Evolutionary conservation across 1,284 basidiomycete species (phyloP).

Genomic region (Boletus sp.): DNA sequence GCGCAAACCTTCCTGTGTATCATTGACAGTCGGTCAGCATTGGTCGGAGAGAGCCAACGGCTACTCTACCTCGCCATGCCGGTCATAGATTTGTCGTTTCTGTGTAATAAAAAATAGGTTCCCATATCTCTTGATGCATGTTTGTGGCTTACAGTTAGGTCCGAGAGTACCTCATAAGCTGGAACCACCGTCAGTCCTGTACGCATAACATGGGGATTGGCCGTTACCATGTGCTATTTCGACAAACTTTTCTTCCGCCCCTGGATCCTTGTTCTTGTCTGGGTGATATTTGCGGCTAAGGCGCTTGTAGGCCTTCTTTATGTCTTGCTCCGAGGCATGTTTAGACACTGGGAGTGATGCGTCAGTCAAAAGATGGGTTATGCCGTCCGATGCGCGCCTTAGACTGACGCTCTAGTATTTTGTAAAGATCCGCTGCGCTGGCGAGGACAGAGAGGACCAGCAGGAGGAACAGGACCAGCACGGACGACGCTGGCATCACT

Average conservation of each 20-base stretch:
- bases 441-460: constrained; percentile 47
- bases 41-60: not conserved
- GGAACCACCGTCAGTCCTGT: constrained; percentile 13
- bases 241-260: constrained; percentile 81
- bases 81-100: constrained; percentile 90
- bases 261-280: constrained; percentile 87
- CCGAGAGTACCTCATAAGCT: constrained; percentile 94
- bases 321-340: constrained; percentile 81
- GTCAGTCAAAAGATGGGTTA: constrained; percentile 30
- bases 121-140: constrained; percentile 1
- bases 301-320: constrained; percentile 88
- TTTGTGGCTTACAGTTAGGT: constrained; percentile 52
- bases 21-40: constrained; percentile 10
- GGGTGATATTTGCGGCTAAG: constrained; percentile 89
- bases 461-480: constrained; percentile 37
- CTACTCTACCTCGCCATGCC: constrained; percentile 72
- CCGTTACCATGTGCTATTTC: constrained; percentile 80
- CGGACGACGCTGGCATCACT: constrained; percentile 30
- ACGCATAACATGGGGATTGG: not conserved
- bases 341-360: constrained; percentile 54
- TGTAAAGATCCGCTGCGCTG: constrained; percentile 69
- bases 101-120: constrained; percentile 31
- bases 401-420: constrained; percentile 66
- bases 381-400: constrained; percentile 32
- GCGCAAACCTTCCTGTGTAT: constrained; percentile 73